Base-by-base conservation (phyloP, 75 land plant species). In the Sequoia sempervirens region DNA sequence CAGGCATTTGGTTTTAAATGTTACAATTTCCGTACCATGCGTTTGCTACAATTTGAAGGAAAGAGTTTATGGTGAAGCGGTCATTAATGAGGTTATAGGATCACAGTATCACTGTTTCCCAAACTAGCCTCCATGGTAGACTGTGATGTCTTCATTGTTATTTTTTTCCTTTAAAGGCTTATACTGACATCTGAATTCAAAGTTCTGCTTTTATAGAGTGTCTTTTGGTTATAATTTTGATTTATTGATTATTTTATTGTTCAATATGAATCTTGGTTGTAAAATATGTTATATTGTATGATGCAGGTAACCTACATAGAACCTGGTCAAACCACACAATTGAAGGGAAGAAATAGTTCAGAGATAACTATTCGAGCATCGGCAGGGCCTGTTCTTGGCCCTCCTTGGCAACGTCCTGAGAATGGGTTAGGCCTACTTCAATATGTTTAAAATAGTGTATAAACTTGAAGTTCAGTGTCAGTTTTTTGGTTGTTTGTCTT, bases 361-460 rank as follows among this genome's bases (percentile, higher is more conserved):
- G 86, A 91, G 75, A 82, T 96, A 64, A 83, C 69, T 46, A 83
- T 96, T 23, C 82, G 88, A 34, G 99, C 97, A 37, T 92, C 94
- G 13, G 89, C 90, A 13, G 99, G 99, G 38, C 99, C 98, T 82
- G 89, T 93, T 32, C 90, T 96, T 78, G 99, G 97, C 50, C 94
- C 99, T 85, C 99, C 97, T 52, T 95, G 99, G 97, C 99, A 96
- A 83, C 91, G 93, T 8, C 96, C 99, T 72, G 97, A 95, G 81
- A 96, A 93, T 81, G 97, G 97, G 99, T 95, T 79, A 28, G 70
- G 36, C 30, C 30, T 45, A 34, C 53, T 17, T 23, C 56, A 64
- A 41, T 75, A 28, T 83, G 47, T 5, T 83, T 15, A 64, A 82
- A 40, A 40, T 75, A 18, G n/a, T 20, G 2, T 23, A 6, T 2